Evolutionary conservation across 805 yeast genomes (phyloP).

Genomic region (Suhomyces emberorum): DNA sequence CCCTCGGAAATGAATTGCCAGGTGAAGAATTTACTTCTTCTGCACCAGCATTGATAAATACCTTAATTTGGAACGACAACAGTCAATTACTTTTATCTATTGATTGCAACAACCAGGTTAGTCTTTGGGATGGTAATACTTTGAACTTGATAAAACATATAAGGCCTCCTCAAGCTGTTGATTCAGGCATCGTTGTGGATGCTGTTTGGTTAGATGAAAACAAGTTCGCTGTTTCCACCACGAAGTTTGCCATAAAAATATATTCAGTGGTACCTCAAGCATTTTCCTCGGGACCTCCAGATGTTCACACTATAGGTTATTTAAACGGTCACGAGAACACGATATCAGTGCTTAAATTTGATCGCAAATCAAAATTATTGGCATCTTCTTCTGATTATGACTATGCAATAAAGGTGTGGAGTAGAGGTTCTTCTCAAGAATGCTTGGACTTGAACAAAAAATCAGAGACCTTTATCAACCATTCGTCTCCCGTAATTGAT

Average conservation of each 20-base stretch:
- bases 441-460: slow-evolving; percentile 32
- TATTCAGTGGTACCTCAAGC: slow-evolving; percentile 34
- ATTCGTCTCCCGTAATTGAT: slow-evolving; percentile 54
- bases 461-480: slow-evolving; percentile 23
- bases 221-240: slow-evolving; percentile 70
- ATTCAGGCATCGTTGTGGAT: slow-evolving; percentile 32
- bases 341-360: slow-evolving; percentile 55
- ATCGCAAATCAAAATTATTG: slow-evolving; percentile 48
- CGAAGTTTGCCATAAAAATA: slow-evolving; percentile 51
- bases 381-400: slow-evolving; percentile 76
- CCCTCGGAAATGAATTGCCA: slow-evolving; percentile 9
- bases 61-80: slow-evolving; percentile 58
- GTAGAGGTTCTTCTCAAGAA: slow-evolving; percentile 55
- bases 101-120: slow-evolving; percentile 43
- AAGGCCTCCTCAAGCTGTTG: slow-evolving; percentile 11
- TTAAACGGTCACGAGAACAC: slow-evolving; percentile 62
- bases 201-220: slow-evolving; percentile 71
- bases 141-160: slow-evolving; percentile 32
- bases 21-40: not conserved
- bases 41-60: slow-evolving; percentile 41
- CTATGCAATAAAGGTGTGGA: slow-evolving; percentile 70
- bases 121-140: slow-evolving; percentile 62
- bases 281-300: slow-evolving; percentile 9
- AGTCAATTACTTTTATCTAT: slow-evolving; percentile 55
- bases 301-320: slow-evolving; percentile 27